Conservation (phyloP, 1,284 basidiomycete genomes). For the Papiliotrema terrestris region DNA sequence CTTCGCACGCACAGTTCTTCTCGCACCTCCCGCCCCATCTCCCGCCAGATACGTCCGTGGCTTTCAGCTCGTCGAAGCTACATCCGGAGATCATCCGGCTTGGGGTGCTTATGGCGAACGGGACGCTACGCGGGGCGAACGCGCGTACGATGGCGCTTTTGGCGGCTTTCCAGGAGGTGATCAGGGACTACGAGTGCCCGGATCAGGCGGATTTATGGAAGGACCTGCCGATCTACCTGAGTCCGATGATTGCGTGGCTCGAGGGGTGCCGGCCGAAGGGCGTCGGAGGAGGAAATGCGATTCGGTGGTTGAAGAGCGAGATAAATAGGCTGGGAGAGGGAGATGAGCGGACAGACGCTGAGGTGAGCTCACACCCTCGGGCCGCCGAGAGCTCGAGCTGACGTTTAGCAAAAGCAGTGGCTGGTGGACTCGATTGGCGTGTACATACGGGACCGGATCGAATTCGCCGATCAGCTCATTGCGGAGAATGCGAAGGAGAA, state of each 20-base stretch:
- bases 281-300: slow-evolving; percentile 49
- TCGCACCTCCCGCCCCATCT: slow-evolving; percentile 65
- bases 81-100: slow-evolving; percentile 46
- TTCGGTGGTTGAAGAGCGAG: slow-evolving; percentile 79
- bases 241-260: slow-evolving; percentile 50
- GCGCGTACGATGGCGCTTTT: slow-evolving; percentile 52
- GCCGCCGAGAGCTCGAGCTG: not conserved
- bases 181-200: slow-evolving; percentile 45
- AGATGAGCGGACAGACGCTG: slow-evolving; percentile 66
- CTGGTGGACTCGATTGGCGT: slow-evolving; percentile 84
- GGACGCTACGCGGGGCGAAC: slow-evolving; percentile 48
- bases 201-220: slow-evolving; percentile 46
- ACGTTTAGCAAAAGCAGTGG: slow-evolving; percentile 72
- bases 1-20: slow-evolving; percentile 34
- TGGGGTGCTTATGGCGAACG: slow-evolving; percentile 43
- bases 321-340: slow-evolving; percentile 89
- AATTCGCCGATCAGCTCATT: slow-evolving; percentile 90
- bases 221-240: slow-evolving; percentile 43
- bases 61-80: slow-evolving; percentile 32
- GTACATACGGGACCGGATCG: slow-evolving; percentile 91
- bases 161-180: slow-evolving; percentile 51
- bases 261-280: slow-evolving; percentile 49
- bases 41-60: slow-evolving; percentile 29
- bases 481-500: slow-evolving; percentile 83
- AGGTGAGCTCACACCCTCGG: slow-evolving; percentile 57